These are phyloP conservation scores for Nitzschia sp. DNA, from an alignment of 108 stramenopile genomes.

Conservation along the genomic window DNA sequence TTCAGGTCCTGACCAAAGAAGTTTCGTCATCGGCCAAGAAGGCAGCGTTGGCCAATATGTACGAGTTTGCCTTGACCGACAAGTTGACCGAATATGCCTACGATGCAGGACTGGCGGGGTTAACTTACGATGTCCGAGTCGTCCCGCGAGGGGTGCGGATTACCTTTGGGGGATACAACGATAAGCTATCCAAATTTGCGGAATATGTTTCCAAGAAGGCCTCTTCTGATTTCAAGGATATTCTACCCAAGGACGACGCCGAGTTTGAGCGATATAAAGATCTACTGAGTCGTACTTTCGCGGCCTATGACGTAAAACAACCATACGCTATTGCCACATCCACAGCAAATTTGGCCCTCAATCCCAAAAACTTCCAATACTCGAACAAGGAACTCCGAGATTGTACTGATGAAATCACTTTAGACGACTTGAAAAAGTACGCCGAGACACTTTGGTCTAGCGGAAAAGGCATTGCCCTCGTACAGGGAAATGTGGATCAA, in stretches of 20 bases:
- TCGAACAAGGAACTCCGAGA: conserved; percentile 48
- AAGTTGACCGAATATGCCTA: conserved; percentile 74
- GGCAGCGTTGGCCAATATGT: conserved; percentile 68
- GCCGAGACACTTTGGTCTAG: conserved; percentile 60
- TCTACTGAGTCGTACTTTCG: conserved; percentile 47
- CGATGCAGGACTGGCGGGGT: conserved; percentile 75
- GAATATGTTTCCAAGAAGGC: conserved; percentile 64
- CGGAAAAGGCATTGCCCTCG: conserved; percentile 75
- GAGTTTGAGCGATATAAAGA: conserved; percentile 89
- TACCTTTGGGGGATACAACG: conserved; percentile 89
- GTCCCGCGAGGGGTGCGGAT: conserved; percentile 73
- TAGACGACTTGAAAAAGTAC: conserved; percentile 60
- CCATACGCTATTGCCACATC: conserved; percentile 79
- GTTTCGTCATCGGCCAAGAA: conserved; percentile 56
- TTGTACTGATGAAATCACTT: conserved; percentile 47
- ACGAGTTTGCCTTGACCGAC: conserved; percentile 67
- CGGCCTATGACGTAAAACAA: conserved; percentile 74
- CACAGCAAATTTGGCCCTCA: conserved; percentile 50
- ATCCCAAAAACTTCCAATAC: conserved; percentile 65
- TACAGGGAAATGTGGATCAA: conserved; percentile 79
- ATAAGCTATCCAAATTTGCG: conserved; percentile 72
- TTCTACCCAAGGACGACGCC: conserved; percentile 62
- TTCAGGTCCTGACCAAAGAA: conserved; percentile 68
- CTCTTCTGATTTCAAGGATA: conserved; percentile 50
- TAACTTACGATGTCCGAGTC: conserved; percentile 73